phyloP scores from a whole-genome alignment of 2,329 filamentous ascomycete genomes.

The Hirsutella minnesotensis region DNA sequence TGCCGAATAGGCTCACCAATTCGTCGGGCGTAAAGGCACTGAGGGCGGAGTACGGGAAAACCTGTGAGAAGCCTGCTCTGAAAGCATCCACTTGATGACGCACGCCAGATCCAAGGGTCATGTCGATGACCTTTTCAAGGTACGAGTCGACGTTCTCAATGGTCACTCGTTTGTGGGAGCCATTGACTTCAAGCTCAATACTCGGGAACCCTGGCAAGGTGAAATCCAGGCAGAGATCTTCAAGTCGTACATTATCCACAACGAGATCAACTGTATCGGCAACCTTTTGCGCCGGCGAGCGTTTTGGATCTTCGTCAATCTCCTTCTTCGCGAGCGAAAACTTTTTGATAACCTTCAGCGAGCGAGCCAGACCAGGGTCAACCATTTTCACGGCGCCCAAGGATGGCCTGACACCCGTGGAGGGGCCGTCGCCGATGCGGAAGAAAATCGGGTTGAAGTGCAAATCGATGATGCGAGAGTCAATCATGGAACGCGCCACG shows the following conservation, averaged over 20 bases:
- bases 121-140: slow-evolving; percentile 79
- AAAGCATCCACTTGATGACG: slow-evolving; percentile 85
- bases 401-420: slow-evolving; percentile 60
- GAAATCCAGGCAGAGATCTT: slow-evolving; percentile 87
- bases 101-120: slow-evolving; percentile 83
- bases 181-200: slow-evolving; percentile 70
- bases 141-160: slow-evolving; percentile 89
- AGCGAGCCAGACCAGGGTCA: slow-evolving; percentile 75
- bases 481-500: slow-evolving; percentile 94
- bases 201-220: slow-evolving; percentile 83
- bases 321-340: slow-evolving; percentile 74
- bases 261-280: slow-evolving; percentile 55
- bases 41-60: slow-evolving; percentile 88
- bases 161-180: slow-evolving; percentile 62
- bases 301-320: slow-evolving; percentile 58
- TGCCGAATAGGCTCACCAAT: slow-evolving; percentile 86
- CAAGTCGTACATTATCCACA: slow-evolving; percentile 66
- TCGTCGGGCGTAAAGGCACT: slow-evolving; percentile 92
- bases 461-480: slow-evolving; percentile 94
- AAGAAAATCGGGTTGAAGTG: slow-evolving; percentile 98
- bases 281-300: slow-evolving; percentile 60
- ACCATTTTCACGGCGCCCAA: slow-evolving; percentile 83
- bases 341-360: slow-evolving; percentile 75
- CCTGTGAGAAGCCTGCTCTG: slow-evolving; percentile 80
- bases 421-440: slow-evolving; percentile 65